Evolutionary conservation across 2,329 filamentous ascomycete species (phyloP), one percentile per base, ranked within the genome.

Genomic region (Phaeomoniella chlamydospora): DNA sequence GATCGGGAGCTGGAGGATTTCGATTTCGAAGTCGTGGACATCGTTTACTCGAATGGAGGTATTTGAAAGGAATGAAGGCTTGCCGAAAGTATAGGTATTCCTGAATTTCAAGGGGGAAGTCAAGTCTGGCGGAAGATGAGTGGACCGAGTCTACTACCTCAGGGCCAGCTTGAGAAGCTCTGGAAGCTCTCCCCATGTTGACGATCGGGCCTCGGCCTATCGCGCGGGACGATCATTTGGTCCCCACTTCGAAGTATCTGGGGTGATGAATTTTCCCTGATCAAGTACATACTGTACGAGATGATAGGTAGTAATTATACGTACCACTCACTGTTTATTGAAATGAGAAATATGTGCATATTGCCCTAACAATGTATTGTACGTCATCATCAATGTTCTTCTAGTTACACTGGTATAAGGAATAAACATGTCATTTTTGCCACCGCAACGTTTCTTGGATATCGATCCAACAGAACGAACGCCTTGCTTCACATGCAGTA

Each of bases 1-100:
- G 38, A 40, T 11, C 40, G 31, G 11, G 43, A 39, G 31, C 32
- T 32, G 13, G 34, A 16, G n/a, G 39, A 42, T 29, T 40, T 40
- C 18, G 41, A 38, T 37, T 40, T 33, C 11, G 39, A 33, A 22
- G 38, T 34, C 14, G 36, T 32, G 32, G 34, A 32, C 40, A 39
- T 18, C 15, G 15, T 32, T 32, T 9, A 9, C 9, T 6, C 9
- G 30, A 9, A 17, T 6, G 30, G 6, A 14, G n/a, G 30, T 17
- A 15, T 6, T 10, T 32, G 30, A 13, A 10, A 29, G 22, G 10
- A 10, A 29, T 10, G 22, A 29, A 10, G 22, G 10, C 13, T 10
- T 29, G 22, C 10, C 22, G 10, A 13, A 13, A 29, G 22, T 13
- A 10, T 29, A 13, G 22, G 22, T 10, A 10, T 13, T 29, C 22